Evolutionary conservation across 805 yeast species (phyloP).

Genomic region (Ogataea thermomethanolica): DNA sequence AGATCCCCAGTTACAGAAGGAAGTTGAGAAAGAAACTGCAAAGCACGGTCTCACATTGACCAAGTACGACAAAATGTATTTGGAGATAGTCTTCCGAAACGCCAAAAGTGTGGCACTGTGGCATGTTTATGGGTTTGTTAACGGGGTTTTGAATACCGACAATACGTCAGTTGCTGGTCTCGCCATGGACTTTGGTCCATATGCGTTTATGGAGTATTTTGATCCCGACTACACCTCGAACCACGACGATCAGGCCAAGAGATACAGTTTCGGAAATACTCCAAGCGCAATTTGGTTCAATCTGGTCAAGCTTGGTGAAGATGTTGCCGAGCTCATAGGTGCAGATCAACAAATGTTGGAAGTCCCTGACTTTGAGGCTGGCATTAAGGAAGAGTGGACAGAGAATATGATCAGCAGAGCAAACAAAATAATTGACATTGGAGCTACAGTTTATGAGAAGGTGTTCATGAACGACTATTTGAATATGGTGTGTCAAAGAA

Average conservation of each 20-base stretch:
- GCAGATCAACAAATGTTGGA: slow-evolving; percentile 54
- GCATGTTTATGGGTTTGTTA: slow-evolving; percentile 90
- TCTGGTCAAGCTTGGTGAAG: slow-evolving; percentile 77
- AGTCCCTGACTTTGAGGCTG: slow-evolving; percentile 38
- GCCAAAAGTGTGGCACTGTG: slow-evolving; percentile 77
- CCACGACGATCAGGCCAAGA: slow-evolving; percentile 68
- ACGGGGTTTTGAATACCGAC: slow-evolving; percentile 94
- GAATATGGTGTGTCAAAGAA: slow-evolving; percentile 53
- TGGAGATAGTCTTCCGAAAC: slow-evolving; percentile 68
- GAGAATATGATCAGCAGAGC: slow-evolving; percentile 57
- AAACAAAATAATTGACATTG: slow-evolving; percentile 56
- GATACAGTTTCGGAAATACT: slow-evolving; percentile 80
- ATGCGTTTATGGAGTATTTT: slow-evolving; percentile 82
- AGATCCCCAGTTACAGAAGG: slow-evolving; percentile 29
- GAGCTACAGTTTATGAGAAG: slow-evolving; percentile 62
- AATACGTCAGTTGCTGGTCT: slow-evolving; percentile 88
- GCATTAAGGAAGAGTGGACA: slow-evolving; percentile 46
- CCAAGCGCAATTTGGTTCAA: slow-evolving; percentile 95
- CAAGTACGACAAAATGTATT: slow-evolving; percentile 66
- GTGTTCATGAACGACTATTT: slow-evolving; percentile 59
- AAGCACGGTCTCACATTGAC: slow-evolving; percentile 37
- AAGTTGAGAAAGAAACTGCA: slow-evolving; percentile 18
- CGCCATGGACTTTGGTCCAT: slow-evolving; percentile 93
- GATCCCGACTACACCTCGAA: slow-evolving; percentile 84
- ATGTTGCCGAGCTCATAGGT: slow-evolving; percentile 76